phyloP scores from a whole-genome alignment of 805 yeast genomes.

The Hanseniaspora clermontiae region DNA sequence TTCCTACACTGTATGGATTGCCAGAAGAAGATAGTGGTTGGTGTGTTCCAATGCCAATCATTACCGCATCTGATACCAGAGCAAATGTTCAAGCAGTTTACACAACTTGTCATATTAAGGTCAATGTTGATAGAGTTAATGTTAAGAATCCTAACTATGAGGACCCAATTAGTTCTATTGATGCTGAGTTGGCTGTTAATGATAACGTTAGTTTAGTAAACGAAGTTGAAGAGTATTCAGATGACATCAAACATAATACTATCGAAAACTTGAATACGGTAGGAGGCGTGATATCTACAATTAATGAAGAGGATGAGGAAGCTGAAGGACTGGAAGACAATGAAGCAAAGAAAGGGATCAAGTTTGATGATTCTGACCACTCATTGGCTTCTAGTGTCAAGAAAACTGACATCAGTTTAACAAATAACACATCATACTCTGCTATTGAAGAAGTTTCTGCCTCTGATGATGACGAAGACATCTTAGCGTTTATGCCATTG shows the following conservation, averaged over 20 bases:
- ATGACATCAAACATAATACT: not conserved
- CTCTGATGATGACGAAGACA: conserved; percentile 13
- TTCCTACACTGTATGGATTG: conserved; percentile 84
- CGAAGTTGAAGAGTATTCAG: not conserved
- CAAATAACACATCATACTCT: conserved; percentile 11
- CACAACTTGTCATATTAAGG: conserved; percentile 52
- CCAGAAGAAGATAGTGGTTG: conserved; percentile 88
- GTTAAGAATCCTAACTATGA: conserved; percentile 8
- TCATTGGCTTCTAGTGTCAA: conserved; percentile 14
- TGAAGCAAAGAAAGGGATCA: conserved; percentile 16
- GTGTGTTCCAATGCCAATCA: conserved; percentile 93
- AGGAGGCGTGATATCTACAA: conserved; percentile 1
- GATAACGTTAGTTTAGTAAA: not conserved
- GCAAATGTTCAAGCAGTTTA: conserved; percentile 93
- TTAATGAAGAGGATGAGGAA: conserved; percentile 10
- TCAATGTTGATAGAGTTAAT: conserved; percentile 10
- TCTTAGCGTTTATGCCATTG: conserved; percentile 8
- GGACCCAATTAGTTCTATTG: not conserved
- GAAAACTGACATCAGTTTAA: not conserved
- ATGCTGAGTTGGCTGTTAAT: not conserved
- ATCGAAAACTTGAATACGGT: not conserved
- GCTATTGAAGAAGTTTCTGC: conserved; percentile 8
- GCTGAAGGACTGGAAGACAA: conserved; percentile 15
- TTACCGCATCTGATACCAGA: conserved; percentile 76
- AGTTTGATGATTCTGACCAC: conserved; percentile 12